These are phyloP conservation scores for Backusella westeae DNA, from an alignment of 192 early-diverging fungal species.

Conservation along the genomic window DNA sequence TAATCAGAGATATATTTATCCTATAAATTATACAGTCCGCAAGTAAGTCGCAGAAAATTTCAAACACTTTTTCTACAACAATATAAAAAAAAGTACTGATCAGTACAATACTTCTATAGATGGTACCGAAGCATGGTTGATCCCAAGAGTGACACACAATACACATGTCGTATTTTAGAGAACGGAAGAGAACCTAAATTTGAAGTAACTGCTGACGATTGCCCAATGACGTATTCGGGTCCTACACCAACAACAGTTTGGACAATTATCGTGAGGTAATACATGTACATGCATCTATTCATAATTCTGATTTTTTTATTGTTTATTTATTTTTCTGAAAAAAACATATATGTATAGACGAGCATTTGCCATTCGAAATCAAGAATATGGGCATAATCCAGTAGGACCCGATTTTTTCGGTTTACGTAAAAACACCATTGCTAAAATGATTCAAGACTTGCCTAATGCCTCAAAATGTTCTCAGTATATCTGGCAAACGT, in stretches of 20 bases:
- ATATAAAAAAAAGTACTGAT: neutral
- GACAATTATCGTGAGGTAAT: conserved; percentile 67
- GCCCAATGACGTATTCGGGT: conserved; percentile 50
- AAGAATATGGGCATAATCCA: conserved; percentile 76
- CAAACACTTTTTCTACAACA: neutral
- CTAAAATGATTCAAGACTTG: conserved; percentile 87
- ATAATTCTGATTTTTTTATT: neutral
- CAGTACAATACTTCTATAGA: conserved; percentile 19
- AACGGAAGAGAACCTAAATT: conserved; percentile 77
- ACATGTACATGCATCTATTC: neutral
- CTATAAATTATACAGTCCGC: conserved; percentile 76
- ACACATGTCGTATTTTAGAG: conserved; percentile 80
- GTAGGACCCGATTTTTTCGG: conserved; percentile 94
- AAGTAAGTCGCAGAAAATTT: conserved; percentile 27
- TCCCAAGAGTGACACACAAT: conserved; percentile 48
- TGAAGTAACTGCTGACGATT: conserved; percentile 81
- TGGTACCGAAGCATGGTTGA: conserved; percentile 59
- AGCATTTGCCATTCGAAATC: conserved; percentile 77
- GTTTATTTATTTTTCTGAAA: neutral
- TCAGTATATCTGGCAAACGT: conserved; percentile 68
- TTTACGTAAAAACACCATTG: conserved; percentile 79
- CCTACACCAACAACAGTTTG: conserved; percentile 85
- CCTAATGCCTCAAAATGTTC: conserved; percentile 73
- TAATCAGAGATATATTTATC: conserved; percentile 89
- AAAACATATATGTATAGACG: conserved; percentile 22